Conservation (phyloP, 495 filamentous ascomycete genomes). For the Aspergillus funiculosus region DNA sequence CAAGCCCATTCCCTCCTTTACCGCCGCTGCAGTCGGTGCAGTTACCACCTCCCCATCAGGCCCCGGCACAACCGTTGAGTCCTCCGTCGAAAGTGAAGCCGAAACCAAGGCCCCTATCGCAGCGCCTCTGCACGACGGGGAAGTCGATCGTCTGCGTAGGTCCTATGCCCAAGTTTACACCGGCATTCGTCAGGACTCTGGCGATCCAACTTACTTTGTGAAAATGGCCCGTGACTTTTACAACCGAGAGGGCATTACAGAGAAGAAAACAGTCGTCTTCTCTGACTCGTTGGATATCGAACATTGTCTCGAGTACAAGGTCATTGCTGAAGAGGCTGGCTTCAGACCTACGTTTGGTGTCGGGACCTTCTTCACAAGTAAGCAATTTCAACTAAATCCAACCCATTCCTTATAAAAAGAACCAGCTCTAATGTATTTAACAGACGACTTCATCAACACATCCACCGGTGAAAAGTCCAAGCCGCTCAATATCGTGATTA, state of each 20-base stretch:
- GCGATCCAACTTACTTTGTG: constrained; percentile 78
- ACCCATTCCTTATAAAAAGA: neutral
- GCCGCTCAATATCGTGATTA: constrained; percentile 98
- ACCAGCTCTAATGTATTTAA: neutral
- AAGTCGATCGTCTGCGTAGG: constrained; percentile 18
- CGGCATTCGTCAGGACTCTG: constrained; percentile 91
- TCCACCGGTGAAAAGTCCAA: constrained; percentile 71
- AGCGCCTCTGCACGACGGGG: constrained; percentile 17
- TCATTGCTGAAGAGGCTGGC: constrained; percentile 67
- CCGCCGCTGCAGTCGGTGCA: constrained; percentile 29
- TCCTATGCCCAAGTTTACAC: constrained; percentile 83
- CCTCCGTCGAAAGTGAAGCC: constrained; percentile 25
- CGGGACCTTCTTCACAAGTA: constrained; percentile 89
- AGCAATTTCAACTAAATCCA: constrained; percentile 22
- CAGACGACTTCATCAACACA: constrained; percentile 71
- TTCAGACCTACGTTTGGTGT: constrained; percentile 86
- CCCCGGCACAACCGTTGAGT: constrained; percentile 23
- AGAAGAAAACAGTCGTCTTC: constrained; percentile 91
- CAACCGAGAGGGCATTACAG: constrained; percentile 63
- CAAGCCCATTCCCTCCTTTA: constrained; percentile 48
- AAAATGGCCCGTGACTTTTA: constrained; percentile 84
- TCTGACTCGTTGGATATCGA: constrained; percentile 93
- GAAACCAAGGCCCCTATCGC: constrained; percentile 27
- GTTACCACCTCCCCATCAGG: constrained; percentile 27
- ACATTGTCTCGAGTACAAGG: constrained; percentile 82